Conservation (phyloP, 2,329 filamentous ascomycete species). For the Pseudogymnoascus sp. region DNA sequence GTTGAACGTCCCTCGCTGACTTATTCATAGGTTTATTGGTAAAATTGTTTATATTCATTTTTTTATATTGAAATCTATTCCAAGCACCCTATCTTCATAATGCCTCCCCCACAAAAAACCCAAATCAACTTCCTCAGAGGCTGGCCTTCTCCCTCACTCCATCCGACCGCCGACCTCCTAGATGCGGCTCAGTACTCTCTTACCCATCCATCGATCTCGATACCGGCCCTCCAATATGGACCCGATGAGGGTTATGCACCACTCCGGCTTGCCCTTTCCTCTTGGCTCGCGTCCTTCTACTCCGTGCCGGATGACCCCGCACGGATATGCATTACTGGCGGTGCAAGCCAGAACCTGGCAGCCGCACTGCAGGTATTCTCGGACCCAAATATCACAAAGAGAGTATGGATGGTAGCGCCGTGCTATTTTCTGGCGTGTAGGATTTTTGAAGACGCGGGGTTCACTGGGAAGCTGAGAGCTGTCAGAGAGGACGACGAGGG, state of each 20-base stretch:
- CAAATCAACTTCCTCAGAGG: conserved; percentile 26
- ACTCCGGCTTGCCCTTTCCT: conserved; percentile 45
- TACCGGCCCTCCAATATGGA: conserved; percentile 50
- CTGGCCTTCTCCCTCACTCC: conserved; percentile 32
- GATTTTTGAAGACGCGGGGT: conserved; percentile 58
- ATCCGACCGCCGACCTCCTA: conserved; percentile 46
- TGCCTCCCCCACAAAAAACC: neutral
- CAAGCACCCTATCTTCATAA: neutral
- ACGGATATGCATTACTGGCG: conserved; percentile 55
- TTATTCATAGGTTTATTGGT: neutral
- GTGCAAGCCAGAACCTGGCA: conserved; percentile 57
- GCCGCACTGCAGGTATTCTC: conserved; percentile 56
- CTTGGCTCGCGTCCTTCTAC: conserved; percentile 54
- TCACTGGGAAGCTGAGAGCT: conserved; percentile 45
- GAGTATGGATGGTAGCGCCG: conserved; percentile 57
- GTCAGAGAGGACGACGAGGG: conserved; percentile 57
- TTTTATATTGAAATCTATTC: neutral
- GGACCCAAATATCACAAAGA: conserved; percentile 53
- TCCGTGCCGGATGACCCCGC: conserved; percentile 30
- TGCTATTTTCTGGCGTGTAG: conserved; percentile 58
- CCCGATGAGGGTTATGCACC: conserved; percentile 50
- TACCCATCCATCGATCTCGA: conserved; percentile 37
- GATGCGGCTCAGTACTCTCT: conserved; percentile 43
- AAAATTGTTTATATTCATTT: neutral
- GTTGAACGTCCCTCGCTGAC: neutral